Evolutionary conservation across 192 early-diverging fungal genomes (phyloP).

Genomic region (Podila clonocystis): DNA sequence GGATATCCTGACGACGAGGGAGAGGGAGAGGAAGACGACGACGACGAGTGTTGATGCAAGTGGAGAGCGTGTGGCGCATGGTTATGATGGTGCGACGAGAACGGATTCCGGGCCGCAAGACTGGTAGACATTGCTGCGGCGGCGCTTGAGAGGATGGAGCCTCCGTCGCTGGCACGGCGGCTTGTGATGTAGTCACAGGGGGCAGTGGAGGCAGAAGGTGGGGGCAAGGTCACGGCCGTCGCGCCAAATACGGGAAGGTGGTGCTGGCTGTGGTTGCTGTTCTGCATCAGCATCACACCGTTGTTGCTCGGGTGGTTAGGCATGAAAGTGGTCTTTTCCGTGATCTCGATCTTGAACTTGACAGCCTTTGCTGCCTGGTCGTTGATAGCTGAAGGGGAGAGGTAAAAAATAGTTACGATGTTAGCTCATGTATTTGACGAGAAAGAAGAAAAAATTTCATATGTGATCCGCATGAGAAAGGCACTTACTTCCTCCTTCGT

Average conservation of each 20-base stretch:
- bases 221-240: background rate
- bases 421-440: no score
- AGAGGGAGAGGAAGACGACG: background rate
- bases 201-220: background rate
- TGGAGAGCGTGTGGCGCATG: background rate
- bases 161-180: constrained; percentile 46
- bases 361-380: constrained; percentile 28
- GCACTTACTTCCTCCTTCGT: constrained; percentile 36
- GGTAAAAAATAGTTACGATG: no score
- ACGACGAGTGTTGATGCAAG: constrained; percentile 7
- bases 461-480: background rate
- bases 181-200: background rate
- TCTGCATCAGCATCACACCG: background rate
- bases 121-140: constrained; percentile 36
- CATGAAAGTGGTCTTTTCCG: constrained; percentile 19
- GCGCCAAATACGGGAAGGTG: background rate
- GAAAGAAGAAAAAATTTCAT: background rate
- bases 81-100: constrained; percentile 4
- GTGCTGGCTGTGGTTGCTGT: constrained; percentile 21
- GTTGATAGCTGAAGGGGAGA: constrained; percentile 32
- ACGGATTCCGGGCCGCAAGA: constrained; percentile 23
- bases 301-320: background rate
- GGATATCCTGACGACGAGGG: constrained; percentile 4
- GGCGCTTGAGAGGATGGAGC: constrained; percentile 37
- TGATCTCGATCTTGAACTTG: constrained; percentile 48